Conservation (phyloP, 2,329 filamentous ascomycete genomes). For the Claviceps digitariae region DNA sequence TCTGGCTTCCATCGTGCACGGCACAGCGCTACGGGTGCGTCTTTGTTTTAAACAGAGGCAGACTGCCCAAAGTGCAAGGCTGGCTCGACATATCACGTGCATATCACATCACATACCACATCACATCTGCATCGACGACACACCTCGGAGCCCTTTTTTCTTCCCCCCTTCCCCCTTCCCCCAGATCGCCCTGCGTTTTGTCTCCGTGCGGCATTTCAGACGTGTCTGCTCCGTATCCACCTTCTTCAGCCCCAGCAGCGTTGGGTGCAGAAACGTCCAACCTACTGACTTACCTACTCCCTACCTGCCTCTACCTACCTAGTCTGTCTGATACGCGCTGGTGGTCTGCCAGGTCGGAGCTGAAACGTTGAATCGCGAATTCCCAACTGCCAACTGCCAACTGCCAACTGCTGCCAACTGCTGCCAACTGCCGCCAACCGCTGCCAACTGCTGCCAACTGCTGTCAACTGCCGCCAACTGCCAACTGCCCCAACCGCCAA, state of each 20-base stretch:
- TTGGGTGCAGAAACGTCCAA: neutral
- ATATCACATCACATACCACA: too few relatives aligned
- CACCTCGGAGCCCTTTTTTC: too few relatives aligned
- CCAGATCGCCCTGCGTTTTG: neutral
- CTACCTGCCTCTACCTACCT: too few relatives aligned
- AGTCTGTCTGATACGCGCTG: too few relatives aligned
- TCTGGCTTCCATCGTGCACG: neutral
- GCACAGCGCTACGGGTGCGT: too few relatives aligned
- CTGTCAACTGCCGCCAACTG: neutral
- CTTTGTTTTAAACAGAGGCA: too few relatives aligned
- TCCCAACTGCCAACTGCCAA: neutral
- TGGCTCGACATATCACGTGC: too few relatives aligned
- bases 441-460: neutral
- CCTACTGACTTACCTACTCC: too few relatives aligned
- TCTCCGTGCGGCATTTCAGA: neutral
- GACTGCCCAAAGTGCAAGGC: too few relatives aligned
- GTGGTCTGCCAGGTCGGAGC: neutral
- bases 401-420: too few relatives aligned
- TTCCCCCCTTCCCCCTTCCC: neutral
- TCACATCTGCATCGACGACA: too few relatives aligned
- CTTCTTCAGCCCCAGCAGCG: neutral
- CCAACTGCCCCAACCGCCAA: neutral
- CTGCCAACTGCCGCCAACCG: too few relatives aligned
- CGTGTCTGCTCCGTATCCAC: neutral
- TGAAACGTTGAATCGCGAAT: neutral